Percentiles rank a stretch among this genome's conserved stretches.
Evolutionary conservation across 2,329 filamentous ascomycete genomes (phyloP).

Genomic region (Alternaria postmessia): DNA sequence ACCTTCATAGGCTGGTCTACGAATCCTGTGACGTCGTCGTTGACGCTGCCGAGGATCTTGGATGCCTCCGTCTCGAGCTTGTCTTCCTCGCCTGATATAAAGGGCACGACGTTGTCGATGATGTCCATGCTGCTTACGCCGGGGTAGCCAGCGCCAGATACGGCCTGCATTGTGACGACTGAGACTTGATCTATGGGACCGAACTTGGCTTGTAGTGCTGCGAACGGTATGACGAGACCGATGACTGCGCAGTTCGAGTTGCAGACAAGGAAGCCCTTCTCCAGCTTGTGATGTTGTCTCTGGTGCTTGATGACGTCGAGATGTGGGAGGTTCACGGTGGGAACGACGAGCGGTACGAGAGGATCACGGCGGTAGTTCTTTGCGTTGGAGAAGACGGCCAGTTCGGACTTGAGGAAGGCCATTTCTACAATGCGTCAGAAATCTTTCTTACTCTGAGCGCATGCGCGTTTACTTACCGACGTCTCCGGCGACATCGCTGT

Average conservation of each 20-base stretch:
- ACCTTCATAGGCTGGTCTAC: slow-evolving; percentile 80
- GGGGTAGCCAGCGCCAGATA: slow-evolving; percentile 91
- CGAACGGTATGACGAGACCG: slow-evolving; percentile 92
- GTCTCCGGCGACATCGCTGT: slow-evolving; percentile 90
- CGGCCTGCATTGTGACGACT: slow-evolving; percentile 93
- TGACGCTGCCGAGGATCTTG: slow-evolving; percentile 87
- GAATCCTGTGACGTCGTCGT: slow-evolving; percentile 75
- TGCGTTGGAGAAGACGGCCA: slow-evolving; percentile 95
- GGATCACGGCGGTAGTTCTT: slow-evolving; percentile 96
- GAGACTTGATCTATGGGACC: slow-evolving; percentile 79
- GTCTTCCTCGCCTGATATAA: slow-evolving; percentile 91
- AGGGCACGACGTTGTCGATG: slow-evolving; percentile 94
- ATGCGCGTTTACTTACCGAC: slow-evolving; percentile 69
- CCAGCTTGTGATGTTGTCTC: slow-evolving; percentile 72
- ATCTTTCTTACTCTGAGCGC: neutral
- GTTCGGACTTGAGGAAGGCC: slow-evolving; percentile 86
- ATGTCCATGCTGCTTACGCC: slow-evolving; percentile 94
- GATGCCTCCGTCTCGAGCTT: slow-evolving; percentile 94
- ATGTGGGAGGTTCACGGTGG: slow-evolving; percentile 90
- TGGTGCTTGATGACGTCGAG: slow-evolving; percentile 91
- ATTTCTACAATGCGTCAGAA: slow-evolving; percentile 64
- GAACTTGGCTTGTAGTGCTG: slow-evolving; percentile 85
- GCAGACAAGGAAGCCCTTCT: slow-evolving; percentile 92
- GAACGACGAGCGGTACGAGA: slow-evolving; percentile 89
- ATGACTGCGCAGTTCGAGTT: slow-evolving; percentile 99